Evolutionary conservation across 129 eudicot genomes (phyloP), one percentile per base, ranked within the genome.

Genomic region (Saussurea involucrata): DNA sequence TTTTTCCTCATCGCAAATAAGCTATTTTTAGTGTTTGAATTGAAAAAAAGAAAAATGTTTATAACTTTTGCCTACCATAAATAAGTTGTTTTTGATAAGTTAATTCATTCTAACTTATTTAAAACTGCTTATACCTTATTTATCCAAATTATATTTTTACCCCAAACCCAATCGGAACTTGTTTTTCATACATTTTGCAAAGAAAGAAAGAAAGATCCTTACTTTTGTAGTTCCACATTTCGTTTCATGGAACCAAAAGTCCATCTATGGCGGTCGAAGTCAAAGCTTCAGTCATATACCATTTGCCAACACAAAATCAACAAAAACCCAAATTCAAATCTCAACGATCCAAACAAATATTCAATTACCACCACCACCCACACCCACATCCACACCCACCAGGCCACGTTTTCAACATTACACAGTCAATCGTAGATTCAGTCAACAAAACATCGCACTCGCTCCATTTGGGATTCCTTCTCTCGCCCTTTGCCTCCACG

Each of bases 391-490:
- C n/a, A n/a, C 58, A 46, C 3, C 24, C 11, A 63, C 78, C 83
- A 72, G 44, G 73, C 74, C 83, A 80, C 79, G 78, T 76, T 70
- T 70, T 64, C 77, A 63, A 72, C 65, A 70, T 24, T 71, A 42
- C 69, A 15, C 75, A 60, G 17, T 32, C 24, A 58, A 24, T 32
- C 25, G 15, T 46, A 53, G 11, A 46, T 12, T n/a, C 68, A 25
- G 85, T 76, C 81, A 76, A 76, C 76, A 76, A 70, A 81, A 7
- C 81, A 76, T 49, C 42, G 65, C 81, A 25, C 21, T 0, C 17
- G 8, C 61, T 17, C 46, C 37, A 46, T 71, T 20, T 5, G 15
- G 53, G 28, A 24, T 44, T 42, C 71, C 31, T 65, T 2, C 31
- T 9, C 69, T 0, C 25, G 4, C 28, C 60, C n/a, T n/a, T 65